Evolutionary conservation across 352 stramenopile genomes (phyloP), one percentile per base, ranked within the genome.

Genomic region (Phytophthora constricta): DNA sequence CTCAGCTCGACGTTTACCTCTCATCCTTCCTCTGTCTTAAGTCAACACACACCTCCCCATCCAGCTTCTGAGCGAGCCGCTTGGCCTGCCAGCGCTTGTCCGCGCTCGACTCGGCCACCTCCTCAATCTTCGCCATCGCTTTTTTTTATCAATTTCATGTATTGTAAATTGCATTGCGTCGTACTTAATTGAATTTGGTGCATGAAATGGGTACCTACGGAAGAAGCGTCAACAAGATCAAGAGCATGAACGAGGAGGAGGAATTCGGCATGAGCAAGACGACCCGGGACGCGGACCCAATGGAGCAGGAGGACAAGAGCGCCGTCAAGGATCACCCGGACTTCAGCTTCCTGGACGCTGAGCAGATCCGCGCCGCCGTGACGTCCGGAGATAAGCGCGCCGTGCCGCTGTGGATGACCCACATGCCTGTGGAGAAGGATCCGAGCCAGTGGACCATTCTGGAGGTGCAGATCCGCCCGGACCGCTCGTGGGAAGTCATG

Each of bases 401-500:
- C 1, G 58, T 82, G 51, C 80, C 80, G n/a, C 48, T 72, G 50
- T 93, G 84, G 84, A 78, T 93, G 55, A 65, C 72, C 25, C 62
- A 59, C 50, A 59, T 91, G 47, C 82, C 86, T 4, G 62, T 89
- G 50, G 83, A 91, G 33, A 86, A 81, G 41, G 83, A 93, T 61
- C 66, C 77, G 49, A 80, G 61, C 37, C 70, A 84, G 43, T 94
- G 86, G 86, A 82, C 68, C 16, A 89, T 94, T 53, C 61, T 94
- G 31, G 70, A 90, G 59, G 79, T 91, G 13, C 84, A 84, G 28
- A 73, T 94, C 22, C 86, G 86, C 3, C 84, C 86, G 1, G 86
- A 94, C 28, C 82, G 84, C 27, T 63, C 84, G 27, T 95, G 86
- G 86, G 67, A 82, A 13, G 50, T 95, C 52, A 86, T 95, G n/a